Conservation (phyloP, 2,329 filamentous ascomycete genomes). For the Samsoniella hepiali region DNA sequence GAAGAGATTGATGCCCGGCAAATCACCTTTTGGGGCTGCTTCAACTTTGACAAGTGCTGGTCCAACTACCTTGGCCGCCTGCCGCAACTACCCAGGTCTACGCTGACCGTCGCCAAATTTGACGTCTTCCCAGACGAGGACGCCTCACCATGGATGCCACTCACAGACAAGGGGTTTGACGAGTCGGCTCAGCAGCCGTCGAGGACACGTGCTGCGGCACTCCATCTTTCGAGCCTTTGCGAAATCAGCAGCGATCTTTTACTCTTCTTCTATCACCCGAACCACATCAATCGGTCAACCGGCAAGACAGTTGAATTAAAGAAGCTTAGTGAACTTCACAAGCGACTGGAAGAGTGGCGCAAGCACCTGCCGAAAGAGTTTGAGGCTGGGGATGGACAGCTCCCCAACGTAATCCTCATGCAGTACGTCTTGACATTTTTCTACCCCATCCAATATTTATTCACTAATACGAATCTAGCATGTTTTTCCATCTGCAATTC, state of each 20-base stretch:
- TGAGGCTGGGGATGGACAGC: conserved; percentile 81
- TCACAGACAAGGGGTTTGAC: conserved; percentile 78
- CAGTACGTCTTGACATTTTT: conserved; percentile 63
- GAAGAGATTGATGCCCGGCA: conserved; percentile 83
- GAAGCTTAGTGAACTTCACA: conserved; percentile 87
- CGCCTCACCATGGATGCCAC: conserved; percentile 79
- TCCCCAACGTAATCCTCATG: conserved; percentile 74
- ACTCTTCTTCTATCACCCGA: conserved; percentile 86
- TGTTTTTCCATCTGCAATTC: conserved; percentile 95
- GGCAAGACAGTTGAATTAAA: conserved; percentile 84
- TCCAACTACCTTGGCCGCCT: conserved; percentile 93
- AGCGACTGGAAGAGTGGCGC: conserved; percentile 85
- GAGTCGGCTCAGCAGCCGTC: conserved; percentile 73
- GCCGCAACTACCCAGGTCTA: conserved; percentile 76
- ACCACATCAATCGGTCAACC: conserved; percentile 57
- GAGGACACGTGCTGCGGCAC: conserved; percentile 73
- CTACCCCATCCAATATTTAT: conserved; percentile 23
- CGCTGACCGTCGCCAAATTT: conserved; percentile 81
- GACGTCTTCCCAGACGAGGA: conserved; percentile 92
- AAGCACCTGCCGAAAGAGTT: conserved; percentile 79
- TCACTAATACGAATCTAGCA: conserved; percentile 51
- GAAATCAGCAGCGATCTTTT: conserved; percentile 93
- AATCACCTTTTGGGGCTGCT: conserved; percentile 97
- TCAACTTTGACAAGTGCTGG: conserved; percentile 98
- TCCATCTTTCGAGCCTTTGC: conserved; percentile 79